These are phyloP conservation scores for Mrakiaceae sp. DNA, from an alignment of 1,284 basidiomycete genomes.

Conservation along the genomic window DNA sequence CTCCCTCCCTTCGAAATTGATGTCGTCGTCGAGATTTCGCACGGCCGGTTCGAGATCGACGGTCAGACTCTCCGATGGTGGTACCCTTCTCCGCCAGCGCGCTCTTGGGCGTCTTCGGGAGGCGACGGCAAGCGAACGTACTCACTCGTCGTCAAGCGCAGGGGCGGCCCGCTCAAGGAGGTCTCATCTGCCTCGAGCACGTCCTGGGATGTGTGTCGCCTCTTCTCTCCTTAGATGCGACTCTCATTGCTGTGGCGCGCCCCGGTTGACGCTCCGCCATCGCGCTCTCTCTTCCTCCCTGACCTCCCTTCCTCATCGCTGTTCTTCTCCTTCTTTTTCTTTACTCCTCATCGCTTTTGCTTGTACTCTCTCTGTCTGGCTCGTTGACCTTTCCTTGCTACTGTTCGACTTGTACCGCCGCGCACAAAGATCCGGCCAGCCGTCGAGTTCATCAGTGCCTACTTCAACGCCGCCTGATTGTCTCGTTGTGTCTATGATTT, in stretches of 20 bases:
- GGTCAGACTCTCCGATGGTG: slow-evolving; percentile 72
- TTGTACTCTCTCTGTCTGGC: neutral
- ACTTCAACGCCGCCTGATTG: too few species aligned
- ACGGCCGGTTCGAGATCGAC: slow-evolving; percentile 54
- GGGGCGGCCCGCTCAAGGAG: slow-evolving; percentile 48
- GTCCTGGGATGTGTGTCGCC: neutral
- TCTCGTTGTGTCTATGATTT: too few species aligned
- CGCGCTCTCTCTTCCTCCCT: neutral
- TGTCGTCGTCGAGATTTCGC: slow-evolving; percentile 47
- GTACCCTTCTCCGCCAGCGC: slow-evolving; percentile 51
- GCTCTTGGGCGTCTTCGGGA: neutral
- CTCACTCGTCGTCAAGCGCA: slow-evolving; percentile 53
- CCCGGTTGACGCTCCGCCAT: neutral
- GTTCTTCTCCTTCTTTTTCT: neutral
- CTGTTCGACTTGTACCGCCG: too few species aligned
- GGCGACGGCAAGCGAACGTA: slow-evolving; percentile 40
- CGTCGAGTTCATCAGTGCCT: too few species aligned
- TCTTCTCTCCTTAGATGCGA: neutral
- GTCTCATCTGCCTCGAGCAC: neutral
- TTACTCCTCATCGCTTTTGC: neutral
- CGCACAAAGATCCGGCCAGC: too few species aligned
- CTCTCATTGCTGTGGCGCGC: neutral
- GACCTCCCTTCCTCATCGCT: neutral
- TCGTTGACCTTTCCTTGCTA: too few species aligned
- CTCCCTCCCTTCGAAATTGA: slow-evolving; percentile 31